phyloP scores from a whole-genome alignment of 495 filamentous ascomycete species.

The Clavariopsis aquatica region DNA sequence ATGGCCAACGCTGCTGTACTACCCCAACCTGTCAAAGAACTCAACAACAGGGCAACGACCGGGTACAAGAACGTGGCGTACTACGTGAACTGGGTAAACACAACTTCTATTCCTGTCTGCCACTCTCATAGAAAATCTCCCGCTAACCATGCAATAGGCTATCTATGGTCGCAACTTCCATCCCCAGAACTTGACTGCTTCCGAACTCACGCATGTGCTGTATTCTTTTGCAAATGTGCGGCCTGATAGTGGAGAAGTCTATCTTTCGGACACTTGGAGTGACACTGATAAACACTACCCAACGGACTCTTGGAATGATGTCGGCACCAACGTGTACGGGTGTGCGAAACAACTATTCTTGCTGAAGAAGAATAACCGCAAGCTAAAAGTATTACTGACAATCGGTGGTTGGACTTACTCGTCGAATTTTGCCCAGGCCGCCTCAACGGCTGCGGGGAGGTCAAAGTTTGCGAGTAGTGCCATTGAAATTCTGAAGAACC shows the following conservation, averaged over 20 bases:
- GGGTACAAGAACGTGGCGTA: constrained; percentile 77
- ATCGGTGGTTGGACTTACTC: constrained; percentile 98
- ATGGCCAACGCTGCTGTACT: constrained; percentile 27
- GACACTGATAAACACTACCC: constrained; percentile 85
- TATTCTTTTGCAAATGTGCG: constrained; percentile 88
- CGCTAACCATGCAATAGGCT: constrained; percentile 45
- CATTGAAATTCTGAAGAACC: constrained; percentile 66
- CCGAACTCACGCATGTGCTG: constrained; percentile 87
- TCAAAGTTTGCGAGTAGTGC: constrained; percentile 66
- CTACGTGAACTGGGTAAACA: constrained; percentile 76
- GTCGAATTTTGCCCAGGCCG: constrained; percentile 77
- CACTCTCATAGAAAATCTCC: neutral
- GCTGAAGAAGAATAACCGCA: constrained; percentile 82
- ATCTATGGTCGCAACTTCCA: constrained; percentile 85
- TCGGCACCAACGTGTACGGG: constrained; percentile 68
- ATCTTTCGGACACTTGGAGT: constrained; percentile 79
- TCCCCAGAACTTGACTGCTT: constrained; percentile 82
- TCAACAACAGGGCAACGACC: constrained; percentile 24
- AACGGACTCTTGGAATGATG: constrained; percentile 68
- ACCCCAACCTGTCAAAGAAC: constrained; percentile 19
- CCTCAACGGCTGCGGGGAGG: constrained; percentile 62
- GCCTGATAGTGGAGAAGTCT: constrained; percentile 76
- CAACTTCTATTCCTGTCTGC: neutral
- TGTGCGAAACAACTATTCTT: constrained; percentile 94
- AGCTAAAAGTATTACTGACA: constrained; percentile 86